Conservation (phyloP, 2,329 filamentous ascomycete species). For the Malbranchea zuffiana region DNA sequence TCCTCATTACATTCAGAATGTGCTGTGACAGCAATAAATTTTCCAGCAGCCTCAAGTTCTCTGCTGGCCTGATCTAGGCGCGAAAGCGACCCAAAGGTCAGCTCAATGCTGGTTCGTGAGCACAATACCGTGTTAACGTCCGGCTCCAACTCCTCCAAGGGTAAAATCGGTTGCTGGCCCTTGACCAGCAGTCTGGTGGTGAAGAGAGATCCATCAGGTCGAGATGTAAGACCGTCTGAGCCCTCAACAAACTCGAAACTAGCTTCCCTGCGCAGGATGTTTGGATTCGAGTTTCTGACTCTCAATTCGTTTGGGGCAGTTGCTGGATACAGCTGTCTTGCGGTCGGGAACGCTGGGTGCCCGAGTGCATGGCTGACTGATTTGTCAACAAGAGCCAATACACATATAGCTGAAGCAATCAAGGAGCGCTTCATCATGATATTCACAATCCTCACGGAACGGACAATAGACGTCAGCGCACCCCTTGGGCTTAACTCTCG, state of each 20-base stretch:
- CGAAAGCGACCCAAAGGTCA: slow-evolving; percentile 9
- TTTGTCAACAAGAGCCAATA: not conserved
- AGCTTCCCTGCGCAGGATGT: slow-evolving; percentile 5
- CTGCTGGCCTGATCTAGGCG: slow-evolving; percentile 6
- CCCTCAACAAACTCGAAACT: slow-evolving; percentile 11
- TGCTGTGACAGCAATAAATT: slow-evolving; percentile 16
- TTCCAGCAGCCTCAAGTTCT: slow-evolving; percentile 8
- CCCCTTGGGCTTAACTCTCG: too few species aligned
- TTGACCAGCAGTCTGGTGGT: slow-evolving; percentile 3
- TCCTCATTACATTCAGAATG: slow-evolving; percentile 16
- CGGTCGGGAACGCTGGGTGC: not conserved
- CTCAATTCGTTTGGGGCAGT: not conserved
- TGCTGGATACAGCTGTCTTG: slow-evolving; percentile 8
- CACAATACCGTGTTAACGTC: slow-evolving; percentile 4
- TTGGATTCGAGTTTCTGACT: not conserved
- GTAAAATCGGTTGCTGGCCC: slow-evolving; percentile 5
- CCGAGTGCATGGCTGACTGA: not conserved
- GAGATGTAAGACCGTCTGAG: not conserved
- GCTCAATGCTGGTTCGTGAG: slow-evolving; percentile 10
- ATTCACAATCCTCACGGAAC: too few species aligned
- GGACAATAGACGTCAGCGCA: too few species aligned
- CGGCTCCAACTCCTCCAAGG: slow-evolving; percentile 8
- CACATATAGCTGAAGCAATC: too few species aligned
- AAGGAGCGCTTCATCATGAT: too few species aligned
- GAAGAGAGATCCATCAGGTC: slow-evolving; percentile 2